Base-by-base conservation (phyloP, 371 early-diverging fungal genomes). In the Cokeromyces recurvatus region DNA sequence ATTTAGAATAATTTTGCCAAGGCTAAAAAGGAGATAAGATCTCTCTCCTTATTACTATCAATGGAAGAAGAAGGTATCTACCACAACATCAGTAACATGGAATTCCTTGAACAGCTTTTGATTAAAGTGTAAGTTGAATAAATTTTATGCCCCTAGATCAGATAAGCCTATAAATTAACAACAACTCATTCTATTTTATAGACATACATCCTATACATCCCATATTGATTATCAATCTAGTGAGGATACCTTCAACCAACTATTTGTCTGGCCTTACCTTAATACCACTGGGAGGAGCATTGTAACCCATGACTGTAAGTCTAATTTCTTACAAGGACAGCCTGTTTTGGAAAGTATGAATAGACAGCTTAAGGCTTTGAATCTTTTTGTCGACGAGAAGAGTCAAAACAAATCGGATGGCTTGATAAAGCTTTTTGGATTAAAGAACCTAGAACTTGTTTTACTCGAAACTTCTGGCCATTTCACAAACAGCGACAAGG, bases 351-450 rank as follows among this genome's bases (percentile, higher is more conserved):
- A 39, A 23, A 32, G 31, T 14, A 40, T 48, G 44, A 39, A 17
- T 19, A 24, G 25, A 17, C 52, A 52, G 45, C 32, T 52, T 5
- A 38, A 52, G 31, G 24, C 24, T 29, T 15, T 31, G 32, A n/a
- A 14, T 16, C 23, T 40, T 6, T 44, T 21, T 34, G 29, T 39
- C 1, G 52, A 52, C 35, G 52, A 52, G 7, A 41, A 42, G 27
- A 45, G 27, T 20, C 38, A 43, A 10, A 47, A 49, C 25, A 48
- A 48, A 31, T n/a, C 55, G 5, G 55, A 55, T 36, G 49, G 49
- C 8, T 20, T 48, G 4, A 17, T 55, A 7, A 43, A 48, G 23
- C 32, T 49, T 20, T 39, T 43, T 17, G 40, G 40, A 1, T 34
- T 49, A 10, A 49, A 48, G 17, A 21, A 49, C 3, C 24, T 55